Evolutionary conservation across 1,284 basidiomycete species (phyloP).

Genomic region (Ceratobasidium sp.): DNA sequence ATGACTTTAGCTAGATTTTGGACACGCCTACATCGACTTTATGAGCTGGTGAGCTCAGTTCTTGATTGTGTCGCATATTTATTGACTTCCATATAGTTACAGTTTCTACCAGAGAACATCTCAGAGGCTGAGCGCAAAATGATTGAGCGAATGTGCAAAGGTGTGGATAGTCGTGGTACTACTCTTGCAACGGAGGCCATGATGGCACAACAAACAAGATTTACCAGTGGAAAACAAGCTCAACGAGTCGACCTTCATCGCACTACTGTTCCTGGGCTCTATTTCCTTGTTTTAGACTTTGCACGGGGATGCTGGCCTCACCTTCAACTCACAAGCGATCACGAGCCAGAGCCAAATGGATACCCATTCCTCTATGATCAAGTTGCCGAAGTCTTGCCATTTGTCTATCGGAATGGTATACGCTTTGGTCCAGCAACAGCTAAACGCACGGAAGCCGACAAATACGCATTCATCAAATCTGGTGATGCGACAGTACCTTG

Average conservation of each 20-base stretch:
- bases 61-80: not conserved
- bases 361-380: constrained; percentile 2
- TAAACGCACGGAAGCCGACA: not conserved
- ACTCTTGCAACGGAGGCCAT: not conserved
- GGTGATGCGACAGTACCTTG: not conserved
- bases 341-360: not conserved
- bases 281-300: constrained; percentile 36
- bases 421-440: constrained; percentile 5
- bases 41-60: constrained; percentile 49
- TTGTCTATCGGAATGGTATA: not conserved
- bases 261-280: not conserved
- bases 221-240: not conserved
- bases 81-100: not conserved
- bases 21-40: constrained; percentile 51
- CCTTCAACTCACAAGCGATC: constrained; percentile 31
- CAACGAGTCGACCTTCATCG: not conserved
- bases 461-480: constrained; percentile 1
- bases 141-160: not conserved
- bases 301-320: constrained; percentile 47
- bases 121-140: not conserved
- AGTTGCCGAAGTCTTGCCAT: not conserved
- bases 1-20: constrained; percentile 45
- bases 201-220: not conserved
- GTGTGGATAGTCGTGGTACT: not conserved
- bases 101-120: not conserved